phyloP scores from a whole-genome alignment of 2,329 filamentous ascomycete species.

The Fusarium sp. region DNA sequence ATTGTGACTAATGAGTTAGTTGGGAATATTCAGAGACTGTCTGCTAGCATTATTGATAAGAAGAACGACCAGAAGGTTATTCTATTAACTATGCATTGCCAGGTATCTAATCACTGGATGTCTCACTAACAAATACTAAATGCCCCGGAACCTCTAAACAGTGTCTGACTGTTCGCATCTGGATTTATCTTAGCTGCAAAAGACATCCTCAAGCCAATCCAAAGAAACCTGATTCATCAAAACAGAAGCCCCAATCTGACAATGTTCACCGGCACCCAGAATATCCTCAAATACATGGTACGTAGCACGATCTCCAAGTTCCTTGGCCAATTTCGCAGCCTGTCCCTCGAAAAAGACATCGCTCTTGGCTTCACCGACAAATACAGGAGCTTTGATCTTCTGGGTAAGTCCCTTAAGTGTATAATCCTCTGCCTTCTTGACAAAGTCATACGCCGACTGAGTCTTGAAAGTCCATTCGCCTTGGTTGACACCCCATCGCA shows the following conservation, averaged over 20 bases:
- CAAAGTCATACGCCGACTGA: constrained; percentile 1
- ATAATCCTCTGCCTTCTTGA: constrained; percentile 8
- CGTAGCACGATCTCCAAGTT: not conserved
- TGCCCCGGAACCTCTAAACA: fast-evolving
- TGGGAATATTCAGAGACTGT: no score
- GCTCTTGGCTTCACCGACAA: constrained; percentile 19
- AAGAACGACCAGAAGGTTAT: not conserved
- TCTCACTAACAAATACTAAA: fast-evolving
- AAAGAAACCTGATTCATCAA: constrained; percentile 22
- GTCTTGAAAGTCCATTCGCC: constrained; percentile 24
- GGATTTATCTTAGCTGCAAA: not conserved
- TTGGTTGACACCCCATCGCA: constrained; percentile 12
- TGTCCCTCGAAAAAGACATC: constrained; percentile 24
- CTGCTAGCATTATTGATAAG: not conserved
- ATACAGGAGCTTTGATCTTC: constrained; percentile 41
- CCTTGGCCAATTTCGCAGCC: not conserved
- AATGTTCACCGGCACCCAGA: constrained; percentile 4
- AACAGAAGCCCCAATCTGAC: constrained; percentile 10
- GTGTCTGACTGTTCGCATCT: not conserved
- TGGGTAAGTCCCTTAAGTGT: constrained; percentile 26
- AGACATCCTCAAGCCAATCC: constrained; percentile 23
- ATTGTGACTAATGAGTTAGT: not conserved
- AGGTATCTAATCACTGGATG: fast-evolving
- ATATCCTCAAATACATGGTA: constrained; percentile 5
- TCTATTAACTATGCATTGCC: not conserved